These are phyloP conservation scores for Periglandula ipomoeae DNA, from an alignment of 2,329 filamentous ascomycete genomes.

Conservation along the genomic window DNA sequence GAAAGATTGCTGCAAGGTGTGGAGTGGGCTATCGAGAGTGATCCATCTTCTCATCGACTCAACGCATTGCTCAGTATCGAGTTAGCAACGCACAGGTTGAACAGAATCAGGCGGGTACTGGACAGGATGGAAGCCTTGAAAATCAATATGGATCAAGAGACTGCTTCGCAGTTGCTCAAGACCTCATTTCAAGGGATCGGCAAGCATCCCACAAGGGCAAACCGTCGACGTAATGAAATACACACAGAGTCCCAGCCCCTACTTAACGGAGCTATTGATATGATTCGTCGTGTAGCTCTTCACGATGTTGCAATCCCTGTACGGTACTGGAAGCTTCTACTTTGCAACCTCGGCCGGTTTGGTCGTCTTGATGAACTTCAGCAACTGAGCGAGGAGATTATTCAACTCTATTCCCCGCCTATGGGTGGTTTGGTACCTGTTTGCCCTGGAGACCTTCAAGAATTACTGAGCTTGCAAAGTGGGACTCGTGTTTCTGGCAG, in stretches of 20 bases:
- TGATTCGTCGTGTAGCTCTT: constrained; percentile 19
- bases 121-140: constrained; percentile 24
- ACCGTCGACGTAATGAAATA: neutral
- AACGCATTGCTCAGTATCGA: constrained; percentile 13
- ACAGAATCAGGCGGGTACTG: constrained; percentile 18
- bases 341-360: constrained; percentile 35
- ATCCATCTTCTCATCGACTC: constrained; percentile 15
- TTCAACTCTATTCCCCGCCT: constrained; percentile 27
- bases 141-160: constrained; percentile 18
- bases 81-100: constrained; percentile 12
- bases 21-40: constrained; percentile 18
- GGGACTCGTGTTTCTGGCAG: neutral
- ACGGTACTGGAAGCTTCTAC: constrained; percentile 31
- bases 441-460: constrained; percentile 30
- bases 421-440: constrained; percentile 29
- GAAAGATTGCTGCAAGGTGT: constrained; percentile 36
- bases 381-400: constrained; percentile 32
- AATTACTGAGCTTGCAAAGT: neutral
- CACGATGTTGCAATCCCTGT: constrained; percentile 27
- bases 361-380: constrained; percentile 36
- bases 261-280: constrained; percentile 22
- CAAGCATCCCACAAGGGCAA: constrained; percentile 15
- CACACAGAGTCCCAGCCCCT: constrained; percentile 5
- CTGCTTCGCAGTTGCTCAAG: constrained; percentile 17
- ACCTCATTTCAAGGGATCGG: constrained; percentile 19